These are phyloP conservation scores for Elaeis guineensis DNA, from an alignment of 176 grass and related monocot species.

Conservation along the genomic window DNA sequence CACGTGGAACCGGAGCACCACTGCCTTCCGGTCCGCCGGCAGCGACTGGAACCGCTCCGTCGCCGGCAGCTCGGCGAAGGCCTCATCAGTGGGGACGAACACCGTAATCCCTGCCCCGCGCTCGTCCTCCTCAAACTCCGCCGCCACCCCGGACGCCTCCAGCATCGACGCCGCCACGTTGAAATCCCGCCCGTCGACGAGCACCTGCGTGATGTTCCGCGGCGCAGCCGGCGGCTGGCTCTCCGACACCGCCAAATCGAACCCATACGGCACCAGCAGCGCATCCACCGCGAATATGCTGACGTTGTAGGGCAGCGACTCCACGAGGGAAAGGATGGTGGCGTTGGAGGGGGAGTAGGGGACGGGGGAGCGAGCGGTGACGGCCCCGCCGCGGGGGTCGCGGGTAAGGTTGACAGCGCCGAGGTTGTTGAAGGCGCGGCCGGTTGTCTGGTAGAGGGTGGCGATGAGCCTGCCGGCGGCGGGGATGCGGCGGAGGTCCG, in stretches of 20 bases:
- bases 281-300: conserved; percentile 69
- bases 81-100: conserved; percentile 92
- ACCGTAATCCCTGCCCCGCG: conserved; percentile 81
- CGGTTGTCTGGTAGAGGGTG: conserved; percentile 94
- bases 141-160: conserved; percentile 72
- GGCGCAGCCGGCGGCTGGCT: conserved; percentile 27
- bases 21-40: conserved; percentile 66
- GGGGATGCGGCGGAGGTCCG: conserved; percentile 50
- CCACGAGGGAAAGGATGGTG: conserved; percentile 62
- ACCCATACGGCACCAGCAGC: conserved; percentile 58
- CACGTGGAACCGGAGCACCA: conserved; percentile 93
- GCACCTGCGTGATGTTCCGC: conserved; percentile 77
- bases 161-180: conserved; percentile 91
- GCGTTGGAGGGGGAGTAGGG: conserved; percentile 52
- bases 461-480: conserved; percentile 66
- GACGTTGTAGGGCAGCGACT: conserved; percentile 62
- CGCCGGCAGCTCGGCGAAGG: conserved; percentile 69
- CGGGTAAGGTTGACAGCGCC: conserved; percentile 84
- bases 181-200: conserved; percentile 67
- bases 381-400: conserved; percentile 11
- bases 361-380: conserved; percentile 60
- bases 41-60: conserved; percentile 76
- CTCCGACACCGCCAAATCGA: conserved; percentile 76
- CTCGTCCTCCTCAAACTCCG: conserved; percentile 70
- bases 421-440: conserved; percentile 66